Conservation (phyloP, 441 rosid genomes). For the Pelargonium cotyledonis region DNA sequence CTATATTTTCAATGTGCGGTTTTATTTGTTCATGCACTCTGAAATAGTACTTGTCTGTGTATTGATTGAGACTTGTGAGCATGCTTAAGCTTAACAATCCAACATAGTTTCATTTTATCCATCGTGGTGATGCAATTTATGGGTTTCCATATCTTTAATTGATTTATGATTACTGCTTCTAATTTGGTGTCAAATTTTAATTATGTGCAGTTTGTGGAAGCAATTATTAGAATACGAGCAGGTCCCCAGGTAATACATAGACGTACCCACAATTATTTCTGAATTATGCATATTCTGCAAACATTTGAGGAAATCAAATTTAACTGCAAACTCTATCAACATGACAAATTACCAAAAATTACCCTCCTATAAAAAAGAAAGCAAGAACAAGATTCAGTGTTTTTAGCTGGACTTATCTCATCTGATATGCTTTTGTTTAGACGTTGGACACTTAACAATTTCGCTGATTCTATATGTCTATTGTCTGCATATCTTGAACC, state of each 20-base stretch:
- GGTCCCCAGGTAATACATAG: conserved; percentile 41
- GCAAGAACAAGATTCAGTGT: neutral
- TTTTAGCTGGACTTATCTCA: neutral
- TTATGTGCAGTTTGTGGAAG: conserved; percentile 76
- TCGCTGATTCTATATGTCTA: neutral
- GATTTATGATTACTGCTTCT: neutral
- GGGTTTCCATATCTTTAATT: neutral
- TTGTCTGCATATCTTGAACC: neutral
- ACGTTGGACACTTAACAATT: neutral
- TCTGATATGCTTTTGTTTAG: neutral
- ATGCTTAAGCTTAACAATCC: neutral
- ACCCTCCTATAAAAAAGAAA: neutral
- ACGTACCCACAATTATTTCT: neutral
- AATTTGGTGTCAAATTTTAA: neutral
- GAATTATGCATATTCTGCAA: neutral
- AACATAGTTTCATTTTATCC: neutral
- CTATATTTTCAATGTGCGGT: neutral
- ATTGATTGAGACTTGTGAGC: neutral
- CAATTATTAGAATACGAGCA: conserved; percentile 51
- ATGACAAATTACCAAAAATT: neutral
- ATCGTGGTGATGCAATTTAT: neutral
- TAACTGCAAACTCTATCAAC: neutral
- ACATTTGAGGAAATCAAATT: neutral
- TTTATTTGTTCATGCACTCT: neutral
- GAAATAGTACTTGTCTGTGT: neutral